Evolutionary conservation across 371 early-diverging fungal species (phyloP).

Genomic region (Dichotomocladium elegans): DNA sequence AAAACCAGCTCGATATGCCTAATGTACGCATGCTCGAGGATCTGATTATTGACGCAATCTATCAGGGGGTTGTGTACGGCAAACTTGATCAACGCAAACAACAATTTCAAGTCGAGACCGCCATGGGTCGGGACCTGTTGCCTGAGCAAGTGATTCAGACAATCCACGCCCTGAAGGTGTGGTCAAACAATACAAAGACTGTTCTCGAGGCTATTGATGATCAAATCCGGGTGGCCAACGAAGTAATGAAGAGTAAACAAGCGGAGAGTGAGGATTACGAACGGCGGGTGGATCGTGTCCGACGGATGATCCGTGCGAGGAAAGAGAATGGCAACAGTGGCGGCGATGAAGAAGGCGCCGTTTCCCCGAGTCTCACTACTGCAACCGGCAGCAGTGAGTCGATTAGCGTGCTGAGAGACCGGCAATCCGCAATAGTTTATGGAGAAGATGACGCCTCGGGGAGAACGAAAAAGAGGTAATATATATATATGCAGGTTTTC

Average conservation of each 20-base stretch:
- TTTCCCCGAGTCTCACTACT: background rate
- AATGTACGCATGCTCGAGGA: constrained; percentile 82
- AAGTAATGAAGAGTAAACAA: constrained; percentile 53
- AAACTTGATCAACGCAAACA: constrained; percentile 78
- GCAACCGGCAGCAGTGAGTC: background rate
- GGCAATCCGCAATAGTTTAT: background rate
- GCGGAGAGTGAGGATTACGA: constrained; percentile 45
- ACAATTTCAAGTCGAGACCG: constrained; percentile 71
- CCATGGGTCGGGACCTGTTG: constrained; percentile 80
- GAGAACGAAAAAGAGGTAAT: constrained; percentile 13
- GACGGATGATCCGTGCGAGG: constrained; percentile 30
- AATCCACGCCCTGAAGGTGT: constrained; percentile 49
- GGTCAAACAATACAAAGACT: constrained; percentile 56
- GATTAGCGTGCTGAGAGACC: background rate
- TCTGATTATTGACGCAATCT: constrained; percentile 82
- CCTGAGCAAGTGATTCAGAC: constrained; percentile 61
- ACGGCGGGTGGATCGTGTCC: constrained; percentile 39
- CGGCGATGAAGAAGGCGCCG: constrained; percentile 11
- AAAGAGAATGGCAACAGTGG: constrained; percentile 4
- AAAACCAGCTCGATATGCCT: constrained; percentile 63
- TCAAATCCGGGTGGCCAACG: constrained; percentile 57
- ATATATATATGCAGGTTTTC: background rate
- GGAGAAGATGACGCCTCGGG: constrained; percentile 7
- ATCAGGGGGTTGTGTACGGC: constrained; percentile 71
- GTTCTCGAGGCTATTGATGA: constrained; percentile 64